Base-by-base conservation (phyloP, 495 filamentous ascomycete species). In the Xylaria intraflava region DNA sequence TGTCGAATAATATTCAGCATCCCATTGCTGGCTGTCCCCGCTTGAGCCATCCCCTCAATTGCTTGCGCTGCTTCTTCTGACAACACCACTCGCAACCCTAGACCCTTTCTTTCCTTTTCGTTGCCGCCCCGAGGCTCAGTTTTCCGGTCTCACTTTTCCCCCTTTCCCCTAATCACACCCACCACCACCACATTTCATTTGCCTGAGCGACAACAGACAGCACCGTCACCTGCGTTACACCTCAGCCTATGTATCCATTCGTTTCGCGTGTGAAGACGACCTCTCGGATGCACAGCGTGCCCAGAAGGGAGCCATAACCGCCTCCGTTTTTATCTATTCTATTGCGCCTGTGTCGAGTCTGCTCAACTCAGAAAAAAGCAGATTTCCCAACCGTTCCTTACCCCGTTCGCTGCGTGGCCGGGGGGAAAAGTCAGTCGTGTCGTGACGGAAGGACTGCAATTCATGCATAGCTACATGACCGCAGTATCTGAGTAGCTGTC, bases 11-110 rank as follows among this genome's bases (percentile, higher is more conserved):
- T 55, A 61, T 53, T 53, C 58, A 47, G 60, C 52, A 20, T n/a
- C 27, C 45, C 24, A 30, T 38, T 49, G 38, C 45, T 49, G 35
- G n/a, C 45, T 46, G 58, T 53, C 61, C 63, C 64, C 64, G 64
- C 64, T 51, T 56, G 53, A 55, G 56, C 57, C 64, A 58, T 54
- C 59, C 60, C 61, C 58, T 49, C 51, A 56, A 44, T 57, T n/a
- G 8, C 31, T 10, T 9, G 11, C 11, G 41, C 41, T 42, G 39
- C 39, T 35, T 47, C 29, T 35, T 47, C 27, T 20, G 45, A 20
- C 45, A 23, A 41, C 45, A 42, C 36, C 51, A 26, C 35, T 26
- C 14, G 26, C 52, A 49, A 49, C 44, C 44, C 52, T 55, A 49
- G 39, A 43, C 29, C 51, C 33, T 46, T 49, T 49, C 12, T 39